Conservation (phyloP, 371 early-diverging fungal genomes). For the Sanchytrium tribonematis region DNA sequence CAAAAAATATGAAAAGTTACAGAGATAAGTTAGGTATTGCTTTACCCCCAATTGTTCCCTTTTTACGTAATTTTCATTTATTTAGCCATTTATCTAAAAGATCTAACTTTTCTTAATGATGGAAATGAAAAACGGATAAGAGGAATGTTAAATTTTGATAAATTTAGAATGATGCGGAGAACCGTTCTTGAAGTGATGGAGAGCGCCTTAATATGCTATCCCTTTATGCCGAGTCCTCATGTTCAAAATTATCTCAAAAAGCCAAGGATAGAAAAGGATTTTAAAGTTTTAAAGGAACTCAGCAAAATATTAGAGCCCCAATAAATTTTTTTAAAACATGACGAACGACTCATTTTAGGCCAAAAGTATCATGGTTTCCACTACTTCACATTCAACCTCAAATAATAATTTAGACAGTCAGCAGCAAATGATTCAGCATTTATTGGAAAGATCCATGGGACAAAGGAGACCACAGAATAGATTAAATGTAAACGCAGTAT, state of each 20-base stretch:
- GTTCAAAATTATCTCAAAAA: constrained; percentile 21
- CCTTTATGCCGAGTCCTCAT: constrained; percentile 8
- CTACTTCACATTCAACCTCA: too few species aligned
- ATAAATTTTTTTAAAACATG: too few species aligned
- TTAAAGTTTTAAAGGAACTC: constrained; percentile 19
- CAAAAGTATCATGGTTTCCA: too few species aligned
- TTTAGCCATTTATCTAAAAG: constrained; percentile 21
- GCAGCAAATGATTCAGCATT: too few species aligned
- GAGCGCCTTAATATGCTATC: constrained; percentile 10
- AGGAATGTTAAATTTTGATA: constrained; percentile 25
- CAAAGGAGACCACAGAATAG: too few species aligned
- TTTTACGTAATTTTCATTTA: constrained; percentile 10
- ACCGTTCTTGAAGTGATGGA: constrained; percentile 19
- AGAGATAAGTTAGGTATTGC: constrained; percentile 13
- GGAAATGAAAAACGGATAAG: constrained; percentile 18
- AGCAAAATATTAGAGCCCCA: too few species aligned
- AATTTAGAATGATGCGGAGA: constrained; percentile 21
- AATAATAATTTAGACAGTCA: too few species aligned
- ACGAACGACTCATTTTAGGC: too few species aligned
- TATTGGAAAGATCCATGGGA: too few species aligned
- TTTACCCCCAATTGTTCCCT: constrained; percentile 22
- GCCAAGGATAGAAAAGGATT: constrained; percentile 16
- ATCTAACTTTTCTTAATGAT: constrained; percentile 26
- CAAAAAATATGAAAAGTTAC: constrained; percentile 22
- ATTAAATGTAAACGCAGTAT: too few species aligned